A percentile compares a stretch with the other conserved stretches of the same genome.
Evolutionary conservation across 768 basidiomycete genomes (phyloP).

Genomic region (Lactarius tabidus): DNA sequence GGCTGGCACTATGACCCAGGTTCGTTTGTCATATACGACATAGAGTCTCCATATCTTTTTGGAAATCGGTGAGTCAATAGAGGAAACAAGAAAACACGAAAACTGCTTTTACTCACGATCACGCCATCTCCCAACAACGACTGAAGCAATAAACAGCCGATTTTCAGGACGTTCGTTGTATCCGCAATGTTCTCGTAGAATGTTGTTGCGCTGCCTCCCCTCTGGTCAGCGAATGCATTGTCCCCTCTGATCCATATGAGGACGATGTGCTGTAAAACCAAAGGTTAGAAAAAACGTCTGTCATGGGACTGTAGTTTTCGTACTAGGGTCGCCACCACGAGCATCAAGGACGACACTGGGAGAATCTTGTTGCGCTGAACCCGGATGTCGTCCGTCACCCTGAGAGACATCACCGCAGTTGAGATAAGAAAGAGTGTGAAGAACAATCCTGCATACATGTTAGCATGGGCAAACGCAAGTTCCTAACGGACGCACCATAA

Average conservation of each 20-base stretch:
- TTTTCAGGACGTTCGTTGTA: neutral
- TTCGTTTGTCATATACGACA: neutral
- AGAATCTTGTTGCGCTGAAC: neutral
- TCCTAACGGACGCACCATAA: neutral
- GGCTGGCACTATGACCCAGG: neutral
- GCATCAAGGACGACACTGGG: neutral
- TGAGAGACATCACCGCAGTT: neutral
- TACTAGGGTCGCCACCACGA: neutral
- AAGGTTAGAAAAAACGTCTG: neutral
- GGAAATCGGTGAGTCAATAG: neutral
- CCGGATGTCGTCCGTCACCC: neutral
- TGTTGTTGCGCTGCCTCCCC: neutral
- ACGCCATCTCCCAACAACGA: neutral
- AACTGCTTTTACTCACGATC: neutral
- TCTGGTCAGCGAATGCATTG: neutral
- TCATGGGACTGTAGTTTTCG: neutral
- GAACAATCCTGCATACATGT: neutral
- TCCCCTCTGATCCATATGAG: neutral
- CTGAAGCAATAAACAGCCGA: neutral
- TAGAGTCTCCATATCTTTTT: neutral
- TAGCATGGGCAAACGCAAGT: neutral
- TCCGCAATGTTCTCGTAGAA: conserved; percentile 1
- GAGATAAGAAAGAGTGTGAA: neutral
- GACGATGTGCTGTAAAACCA: neutral
- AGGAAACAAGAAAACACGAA: neutral